Base-by-base conservation (phyloP, 192 early-diverging fungal species). In the Nowakowskiella sp. region DNA sequence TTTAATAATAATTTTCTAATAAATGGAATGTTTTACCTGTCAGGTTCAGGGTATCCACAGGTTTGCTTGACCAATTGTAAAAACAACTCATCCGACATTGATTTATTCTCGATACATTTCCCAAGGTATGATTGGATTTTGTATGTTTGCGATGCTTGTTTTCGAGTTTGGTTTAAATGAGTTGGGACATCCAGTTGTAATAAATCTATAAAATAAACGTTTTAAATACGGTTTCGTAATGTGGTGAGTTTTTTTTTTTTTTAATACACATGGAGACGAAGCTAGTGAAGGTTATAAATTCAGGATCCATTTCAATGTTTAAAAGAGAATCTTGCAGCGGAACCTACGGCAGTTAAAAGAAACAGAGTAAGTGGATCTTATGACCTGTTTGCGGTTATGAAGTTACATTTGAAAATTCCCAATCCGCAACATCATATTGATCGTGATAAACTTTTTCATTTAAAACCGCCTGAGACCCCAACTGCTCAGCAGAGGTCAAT, bases 41-140 rank as follows among this genome's bases (percentile, higher is more conserved):
- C 55, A 19, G 58, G 47, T 4, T 68, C 62, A 1, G 63, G 56
- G 45, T 72, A 55, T 16, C 57, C 64, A 21, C 59, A 55, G 19
- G 73, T 72, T 42, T 65, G 57, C 36, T 72, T 71, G 43, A 75
- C 61, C 4, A 75, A 50, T 34, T 75, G 73, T 27, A 75, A 44
- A 39, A 71, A 75, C 9, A 75, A 55, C 44, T 75, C 73, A 39
- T 75, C 67, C 2, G 57, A 42, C 10, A 67, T 43, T 4, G 33
- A 42, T 1, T 62, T 59, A 6, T 19, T 30, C 1, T 67, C 59
- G 13, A 75, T 3, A 33, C 69, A 72, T 26, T 61, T 57, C 23
- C 60, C 60, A 6, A 61, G 32, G 13, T 66, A 29, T 6, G 19
- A 42, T 31, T 75, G 72, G 2, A 74, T 49, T n/a, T 19, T 39